These are phyloP conservation scores for Cercospora sp. DNA, from an alignment of 2,329 filamentous ascomycete genomes.

Conservation along the genomic window DNA sequence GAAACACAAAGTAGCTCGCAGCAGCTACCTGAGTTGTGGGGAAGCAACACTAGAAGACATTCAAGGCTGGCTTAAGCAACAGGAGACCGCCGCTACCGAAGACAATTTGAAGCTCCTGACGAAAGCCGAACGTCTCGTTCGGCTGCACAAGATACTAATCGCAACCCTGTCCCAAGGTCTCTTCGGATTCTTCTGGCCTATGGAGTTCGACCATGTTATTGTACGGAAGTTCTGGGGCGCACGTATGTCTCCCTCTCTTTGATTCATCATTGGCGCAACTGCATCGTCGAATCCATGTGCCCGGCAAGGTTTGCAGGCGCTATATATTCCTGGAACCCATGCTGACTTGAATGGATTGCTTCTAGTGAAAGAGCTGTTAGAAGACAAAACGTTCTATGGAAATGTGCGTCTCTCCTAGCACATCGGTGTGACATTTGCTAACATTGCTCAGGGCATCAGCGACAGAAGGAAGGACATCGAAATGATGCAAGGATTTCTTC, in stretches of 20 bases:
- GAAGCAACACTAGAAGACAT: not conserved
- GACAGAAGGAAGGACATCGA: not conserved
- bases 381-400: constrained; percentile 4
- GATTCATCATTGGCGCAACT: not conserved
- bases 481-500: constrained; percentile 4
- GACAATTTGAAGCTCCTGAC: not conserved
- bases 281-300: not conserved
- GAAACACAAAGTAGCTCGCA: not conserved
- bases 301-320: too few species aligned
- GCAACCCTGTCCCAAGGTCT: constrained; percentile 12
- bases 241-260: not conserved
- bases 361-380: constrained; percentile 5
- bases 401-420: not conserved
- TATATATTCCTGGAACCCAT: not conserved
- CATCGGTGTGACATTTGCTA: not conserved
- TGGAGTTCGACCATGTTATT: constrained; percentile 11
- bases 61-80: not conserved
- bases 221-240: constrained; percentile 20
- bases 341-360: not conserved
- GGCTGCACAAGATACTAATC: constrained; percentile 1
- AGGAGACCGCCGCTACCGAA: not conserved
- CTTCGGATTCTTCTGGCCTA: constrained; percentile 19
- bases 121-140: not conserved
- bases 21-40: not conserved
- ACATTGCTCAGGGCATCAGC: not conserved